A percentile compares a stretch with the other conserved stretches of the same genome.
Conservation (phyloP, 805 yeast genomes). For the Ogataea populi-albae region DNA sequence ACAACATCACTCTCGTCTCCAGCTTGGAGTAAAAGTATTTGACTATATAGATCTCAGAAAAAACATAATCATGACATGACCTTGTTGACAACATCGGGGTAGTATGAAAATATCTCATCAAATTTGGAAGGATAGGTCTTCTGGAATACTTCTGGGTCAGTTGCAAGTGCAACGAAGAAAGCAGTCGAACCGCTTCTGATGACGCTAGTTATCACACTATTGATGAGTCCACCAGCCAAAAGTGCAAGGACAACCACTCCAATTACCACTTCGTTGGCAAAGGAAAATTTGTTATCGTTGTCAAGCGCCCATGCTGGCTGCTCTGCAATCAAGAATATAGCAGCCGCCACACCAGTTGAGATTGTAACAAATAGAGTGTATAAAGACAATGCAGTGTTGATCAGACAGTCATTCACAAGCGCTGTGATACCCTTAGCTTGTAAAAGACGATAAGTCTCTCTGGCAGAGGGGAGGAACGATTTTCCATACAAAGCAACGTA, state of each 20-base stretch:
- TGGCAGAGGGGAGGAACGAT: slow-evolving; percentile 67
- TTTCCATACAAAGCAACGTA: slow-evolving; percentile 87
- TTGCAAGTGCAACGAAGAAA: slow-evolving; percentile 78
- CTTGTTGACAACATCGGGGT: slow-evolving; percentile 23
- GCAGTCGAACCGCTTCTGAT: slow-evolving; percentile 79
- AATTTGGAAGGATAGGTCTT: slow-evolving; percentile 60
- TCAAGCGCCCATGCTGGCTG: slow-evolving; percentile 56
- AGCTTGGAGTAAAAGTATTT: slow-evolving; percentile 11
- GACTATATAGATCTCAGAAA: background rate
- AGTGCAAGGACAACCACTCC: slow-evolving; percentile 33
- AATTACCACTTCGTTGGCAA: slow-evolving; percentile 47
- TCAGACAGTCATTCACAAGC: slow-evolving; percentile 75
- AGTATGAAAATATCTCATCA: slow-evolving; percentile 24
- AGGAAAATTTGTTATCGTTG: slow-evolving; percentile 17
- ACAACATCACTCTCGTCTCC: slow-evolving; percentile 79
- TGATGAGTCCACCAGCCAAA: slow-evolving; percentile 67
- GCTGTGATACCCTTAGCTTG: slow-evolving; percentile 81
- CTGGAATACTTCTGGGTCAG: slow-evolving; percentile 80
- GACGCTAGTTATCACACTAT: slow-evolving; percentile 64
- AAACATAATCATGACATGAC: background rate
- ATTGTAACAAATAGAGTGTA: slow-evolving; percentile 65
- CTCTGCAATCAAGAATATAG: slow-evolving; percentile 63
- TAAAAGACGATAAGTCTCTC: slow-evolving; percentile 71
- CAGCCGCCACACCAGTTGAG: slow-evolving; percentile 47
- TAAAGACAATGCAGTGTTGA: slow-evolving; percentile 69